phyloP scores from a whole-genome alignment of 208 protist species.

The Leptomonas pyrrhocoris region DNA sequence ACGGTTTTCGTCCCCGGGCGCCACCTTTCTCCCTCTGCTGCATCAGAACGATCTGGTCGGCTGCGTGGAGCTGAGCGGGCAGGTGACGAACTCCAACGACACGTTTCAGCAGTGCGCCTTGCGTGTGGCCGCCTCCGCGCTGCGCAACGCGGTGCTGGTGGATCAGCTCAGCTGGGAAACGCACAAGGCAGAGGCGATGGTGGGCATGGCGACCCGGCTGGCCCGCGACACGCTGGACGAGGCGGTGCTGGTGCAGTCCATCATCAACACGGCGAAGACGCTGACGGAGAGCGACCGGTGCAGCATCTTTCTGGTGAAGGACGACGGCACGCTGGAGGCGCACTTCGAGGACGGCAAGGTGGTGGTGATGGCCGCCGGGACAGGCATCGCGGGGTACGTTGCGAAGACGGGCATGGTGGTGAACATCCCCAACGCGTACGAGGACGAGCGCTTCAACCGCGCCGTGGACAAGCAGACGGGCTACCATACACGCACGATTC shows the following conservation, averaged over 20 bases:
- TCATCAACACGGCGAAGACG: constrained; percentile 78
- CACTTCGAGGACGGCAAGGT: constrained; percentile 78
- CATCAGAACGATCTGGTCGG: constrained; percentile 37
- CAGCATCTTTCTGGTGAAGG: constrained; percentile 75
- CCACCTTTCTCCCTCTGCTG: constrained; percentile 48
- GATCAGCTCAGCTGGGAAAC: constrained; percentile 37
- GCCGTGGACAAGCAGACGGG: constrained; percentile 71
- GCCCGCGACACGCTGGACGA: constrained; percentile 84
- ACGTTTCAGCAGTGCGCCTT: background rate
- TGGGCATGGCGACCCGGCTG: constrained; percentile 79
- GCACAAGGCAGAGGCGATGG: constrained; percentile 72
- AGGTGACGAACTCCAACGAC: background rate
- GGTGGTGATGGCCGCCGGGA: constrained; percentile 48
- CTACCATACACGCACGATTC: constrained; percentile 71
- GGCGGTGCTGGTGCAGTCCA: constrained; percentile 66
- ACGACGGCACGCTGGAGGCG: constrained; percentile 54
- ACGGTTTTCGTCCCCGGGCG: constrained; percentile 28
- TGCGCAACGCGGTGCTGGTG: constrained; percentile 32
- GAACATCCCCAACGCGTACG: constrained; percentile 77
- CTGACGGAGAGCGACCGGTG: constrained; percentile 76
- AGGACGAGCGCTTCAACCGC: constrained; percentile 73
- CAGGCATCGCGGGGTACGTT: constrained; percentile 73
- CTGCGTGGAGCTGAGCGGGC: constrained; percentile 42
- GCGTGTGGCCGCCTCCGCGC: constrained; percentile 14
- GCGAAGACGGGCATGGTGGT: constrained; percentile 55